These are phyloP conservation scores for Ambrosia artemisiifolia DNA, from an alignment of 129 eudicot genomes.

Conservation along the genomic window DNA sequence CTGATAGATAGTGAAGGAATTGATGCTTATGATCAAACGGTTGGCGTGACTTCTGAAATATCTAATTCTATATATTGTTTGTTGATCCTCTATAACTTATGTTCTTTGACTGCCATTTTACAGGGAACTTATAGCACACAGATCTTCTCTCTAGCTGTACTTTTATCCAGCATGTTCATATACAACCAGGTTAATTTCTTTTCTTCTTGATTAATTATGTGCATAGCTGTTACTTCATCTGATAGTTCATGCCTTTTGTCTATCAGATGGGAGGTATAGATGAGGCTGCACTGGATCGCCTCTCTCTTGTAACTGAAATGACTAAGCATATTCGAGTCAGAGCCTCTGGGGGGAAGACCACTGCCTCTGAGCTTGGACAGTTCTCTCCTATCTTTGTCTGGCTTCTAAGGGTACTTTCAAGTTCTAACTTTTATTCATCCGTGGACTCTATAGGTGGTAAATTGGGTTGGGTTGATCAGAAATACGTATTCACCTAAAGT, in stretches of 20 bases:
- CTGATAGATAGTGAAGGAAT: conserved; percentile 96
- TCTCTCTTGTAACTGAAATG: conserved; percentile 98
- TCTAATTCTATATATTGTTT: not conserved
- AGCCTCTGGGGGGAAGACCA: conserved; percentile 89
- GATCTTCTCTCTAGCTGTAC: conserved; percentile 94
- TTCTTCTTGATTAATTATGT: conserved; percentile 6
- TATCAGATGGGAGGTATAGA: conserved; percentile 97
- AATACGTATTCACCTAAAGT: not conserved
- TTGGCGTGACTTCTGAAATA: conserved; percentile 26
- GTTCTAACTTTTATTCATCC: conserved; percentile 4
- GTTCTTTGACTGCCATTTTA: not conserved
- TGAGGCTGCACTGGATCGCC: conserved; percentile 97
- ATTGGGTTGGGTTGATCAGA: not conserved
- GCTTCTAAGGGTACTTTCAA: conserved; percentile 82
- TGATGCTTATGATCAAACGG: conserved; percentile 99
- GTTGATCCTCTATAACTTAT: conserved; percentile 6
- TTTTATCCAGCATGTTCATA: conserved; percentile 95
- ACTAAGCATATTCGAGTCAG: conserved; percentile 97
- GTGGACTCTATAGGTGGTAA: not conserved
- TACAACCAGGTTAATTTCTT: conserved; percentile 72
- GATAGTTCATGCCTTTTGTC: conserved; percentile 6
- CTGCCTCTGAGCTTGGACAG: conserved; percentile 96
- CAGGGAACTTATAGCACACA: conserved; percentile 99
- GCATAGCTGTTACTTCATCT: conserved; percentile 18
- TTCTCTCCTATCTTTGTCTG: conserved; percentile 98